Conservation (phyloP, 495 filamentous ascomycete species). For the Tetracladium setigerum region DNA sequence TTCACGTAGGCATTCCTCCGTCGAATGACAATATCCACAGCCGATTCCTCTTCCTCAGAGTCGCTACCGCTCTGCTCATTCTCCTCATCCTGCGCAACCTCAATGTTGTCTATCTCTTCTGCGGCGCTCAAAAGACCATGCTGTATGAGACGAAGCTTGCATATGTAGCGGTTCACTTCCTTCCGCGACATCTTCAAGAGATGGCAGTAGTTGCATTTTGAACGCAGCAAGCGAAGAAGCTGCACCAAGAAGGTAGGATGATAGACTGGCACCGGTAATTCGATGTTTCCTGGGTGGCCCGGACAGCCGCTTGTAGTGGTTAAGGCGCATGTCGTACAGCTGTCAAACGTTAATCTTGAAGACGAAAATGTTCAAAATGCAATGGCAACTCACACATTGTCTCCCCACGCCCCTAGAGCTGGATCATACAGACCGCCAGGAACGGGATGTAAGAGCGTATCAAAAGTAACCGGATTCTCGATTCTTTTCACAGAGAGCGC, state of each 20-base stretch:
- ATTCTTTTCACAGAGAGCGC: conserved; percentile 88
- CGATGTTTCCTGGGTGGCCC: conserved; percentile 91
- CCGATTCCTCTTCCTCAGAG: conserved; percentile 22
- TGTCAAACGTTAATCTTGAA: conserved; percentile 29
- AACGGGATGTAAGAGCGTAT: conserved; percentile 74
- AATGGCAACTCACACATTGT: conserved; percentile 56
- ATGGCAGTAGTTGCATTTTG: conserved; percentile 86
- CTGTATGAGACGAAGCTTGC: conserved; percentile 81
- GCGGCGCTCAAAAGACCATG: conserved; percentile 74
- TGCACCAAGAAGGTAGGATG: conserved; percentile 93
- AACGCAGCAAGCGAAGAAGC: conserved; percentile 69
- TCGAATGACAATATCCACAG: conserved; percentile 51
- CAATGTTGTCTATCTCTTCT: conserved; percentile 55
- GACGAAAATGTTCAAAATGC: conserved; percentile 1
- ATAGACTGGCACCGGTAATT: conserved; percentile 86
- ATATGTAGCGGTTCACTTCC: conserved; percentile 66
- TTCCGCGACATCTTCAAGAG: conserved; percentile 65
- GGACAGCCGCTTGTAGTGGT: conserved; percentile 65
- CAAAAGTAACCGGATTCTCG: conserved; percentile 81
- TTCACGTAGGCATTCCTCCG: conserved; percentile 65
- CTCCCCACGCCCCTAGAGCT: conserved; percentile 84
- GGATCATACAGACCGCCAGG: conserved; percentile 89
- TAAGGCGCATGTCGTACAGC: conserved; percentile 85
- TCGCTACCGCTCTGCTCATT: conserved; percentile 22
- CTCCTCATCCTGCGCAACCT: conserved; percentile 27